Base-by-base conservation (phyloP, 2,329 filamentous ascomycete species). In the Cryphonectria parasitica region DNA sequence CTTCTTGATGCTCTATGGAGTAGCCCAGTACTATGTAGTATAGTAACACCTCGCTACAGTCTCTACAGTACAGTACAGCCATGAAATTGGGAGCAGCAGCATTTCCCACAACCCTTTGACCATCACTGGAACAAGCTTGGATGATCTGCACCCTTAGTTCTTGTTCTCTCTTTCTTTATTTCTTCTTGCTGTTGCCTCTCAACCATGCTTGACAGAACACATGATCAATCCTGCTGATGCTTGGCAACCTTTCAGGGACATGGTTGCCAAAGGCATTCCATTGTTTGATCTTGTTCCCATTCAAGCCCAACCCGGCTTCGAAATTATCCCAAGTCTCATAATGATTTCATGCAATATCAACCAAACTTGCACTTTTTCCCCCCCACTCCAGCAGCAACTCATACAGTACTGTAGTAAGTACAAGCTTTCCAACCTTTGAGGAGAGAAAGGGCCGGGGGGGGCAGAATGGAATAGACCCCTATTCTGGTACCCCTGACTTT, bases 401-500 rank as follows among this genome's bases (percentile, higher is more conserved):
- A n/a, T 10, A 39, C 34, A 34, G 34, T 34, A 34, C 34, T 34
- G 34, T 34, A 19, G 45, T n/a, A 31, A 58, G 8, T 31, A 31
- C 25, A 17, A 34, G n/a, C 60, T 28, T 13, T 13, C 5, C 60
- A 62, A 34, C 22, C 60, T 7, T 34, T 11, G 58, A 61, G 17
- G 28, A 17, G n/a, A 19, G n/a, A n/a, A 25, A 39, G 17, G 28
- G 28, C 28, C 6, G 19, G 28, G 28, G 58, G 60, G 60, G 19
- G 19, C 34, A 13, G n/a, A 17, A 39, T n/a, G 4, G n/a, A 39
- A 13, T 62, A 41, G 60, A 62, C 60, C 60, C 60, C 60, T 62
- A 62, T 62, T 62, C 28, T 41, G 3, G 39, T 25, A 31, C 61
- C 61, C 61, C 61, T 45, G 39, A 45, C 39, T 45, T 31, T 45